Conservation (phyloP, 345 rosid species). For the Corchorus olitorius region DNA sequence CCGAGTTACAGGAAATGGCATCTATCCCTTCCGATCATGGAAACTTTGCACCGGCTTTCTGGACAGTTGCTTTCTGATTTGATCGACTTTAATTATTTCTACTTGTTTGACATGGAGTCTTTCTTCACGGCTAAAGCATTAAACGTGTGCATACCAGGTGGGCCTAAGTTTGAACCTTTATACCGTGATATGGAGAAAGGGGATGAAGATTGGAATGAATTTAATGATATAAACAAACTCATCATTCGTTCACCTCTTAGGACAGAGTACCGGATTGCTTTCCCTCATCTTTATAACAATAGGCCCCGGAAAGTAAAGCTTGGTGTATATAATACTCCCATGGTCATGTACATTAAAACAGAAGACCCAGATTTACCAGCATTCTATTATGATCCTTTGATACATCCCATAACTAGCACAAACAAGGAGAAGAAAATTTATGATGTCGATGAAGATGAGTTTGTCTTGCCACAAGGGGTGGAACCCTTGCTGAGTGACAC, state of each 20-base stretch:
- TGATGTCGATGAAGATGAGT: slow-evolving; percentile 89
- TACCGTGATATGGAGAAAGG: slow-evolving; percentile 99
- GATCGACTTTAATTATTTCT: too few relatives aligned
- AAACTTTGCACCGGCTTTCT: slow-evolving; percentile 94
- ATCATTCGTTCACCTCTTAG: slow-evolving; percentile 96
- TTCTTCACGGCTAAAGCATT: too few relatives aligned
- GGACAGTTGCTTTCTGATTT: slow-evolving; percentile 57
- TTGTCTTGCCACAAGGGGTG: slow-evolving; percentile 80
- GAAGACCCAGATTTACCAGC: slow-evolving; percentile 99
- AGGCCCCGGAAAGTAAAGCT: slow-evolving; percentile 98
- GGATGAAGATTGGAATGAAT: slow-evolving; percentile 99
- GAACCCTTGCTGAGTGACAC: slow-evolving; percentile 84
- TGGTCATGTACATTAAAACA: slow-evolving; percentile 97
- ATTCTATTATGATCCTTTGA: slow-evolving; percentile 95
- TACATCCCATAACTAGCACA: slow-evolving; percentile 87
- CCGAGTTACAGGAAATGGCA: slow-evolving; percentile 99
- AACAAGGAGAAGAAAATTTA: slow-evolving; percentile 74
- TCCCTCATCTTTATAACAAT: slow-evolving; percentile 96
- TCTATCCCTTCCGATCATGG: slow-evolving; percentile 99
- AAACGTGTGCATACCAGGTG: slow-evolving; percentile 31
- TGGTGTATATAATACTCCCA: slow-evolving; percentile 88
- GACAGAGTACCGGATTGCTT: slow-evolving; percentile 94
- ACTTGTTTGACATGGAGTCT: too few relatives aligned
- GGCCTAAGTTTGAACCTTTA: slow-evolving; percentile 98
- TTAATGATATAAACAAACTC: slow-evolving; percentile 97